Evolutionary conservation across 441 rosid genomes (phyloP).

Genomic region (Populus hybrid): DNA sequence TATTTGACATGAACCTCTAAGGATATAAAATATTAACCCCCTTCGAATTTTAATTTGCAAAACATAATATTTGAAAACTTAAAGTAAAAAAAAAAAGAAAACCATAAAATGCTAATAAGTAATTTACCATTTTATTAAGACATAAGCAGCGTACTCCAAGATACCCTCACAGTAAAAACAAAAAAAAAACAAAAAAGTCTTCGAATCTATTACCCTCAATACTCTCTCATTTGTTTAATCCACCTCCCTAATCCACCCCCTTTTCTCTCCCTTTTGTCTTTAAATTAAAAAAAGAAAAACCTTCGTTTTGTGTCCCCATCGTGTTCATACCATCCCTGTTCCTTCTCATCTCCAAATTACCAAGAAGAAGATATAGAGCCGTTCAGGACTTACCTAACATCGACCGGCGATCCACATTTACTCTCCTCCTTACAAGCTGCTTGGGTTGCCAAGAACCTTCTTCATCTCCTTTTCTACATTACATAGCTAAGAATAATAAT

Average conservation of each 20-base stretch:
- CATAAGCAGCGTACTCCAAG: no score
- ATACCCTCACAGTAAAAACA: no score
- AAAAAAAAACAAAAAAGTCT: no score
- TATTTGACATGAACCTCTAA: no score
- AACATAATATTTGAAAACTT: no score
- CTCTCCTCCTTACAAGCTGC: neutral
- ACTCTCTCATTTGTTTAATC: neutral
- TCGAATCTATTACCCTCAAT: neutral
- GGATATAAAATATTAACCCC: no score
- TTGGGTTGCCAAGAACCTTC: conserved; percentile 11
- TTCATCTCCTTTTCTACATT: neutral
- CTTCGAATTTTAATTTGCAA: no score
- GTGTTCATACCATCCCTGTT: neutral
- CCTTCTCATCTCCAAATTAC: neutral
- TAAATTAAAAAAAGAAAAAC: neutral
- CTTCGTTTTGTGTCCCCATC: neutral
- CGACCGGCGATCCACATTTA: conserved; percentile 23
- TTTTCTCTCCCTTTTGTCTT: conserved; percentile 5
- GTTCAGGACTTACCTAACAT: neutral
- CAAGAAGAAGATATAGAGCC: neutral
- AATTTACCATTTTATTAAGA: no score
- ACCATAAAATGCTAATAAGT: no score
- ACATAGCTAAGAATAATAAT: neutral
- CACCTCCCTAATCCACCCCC: neutral
- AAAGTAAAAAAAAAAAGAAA: no score